Base-by-base conservation (phyloP, 2,329 filamentous ascomycete genomes). In the Claviceps quebecensis region DNA sequence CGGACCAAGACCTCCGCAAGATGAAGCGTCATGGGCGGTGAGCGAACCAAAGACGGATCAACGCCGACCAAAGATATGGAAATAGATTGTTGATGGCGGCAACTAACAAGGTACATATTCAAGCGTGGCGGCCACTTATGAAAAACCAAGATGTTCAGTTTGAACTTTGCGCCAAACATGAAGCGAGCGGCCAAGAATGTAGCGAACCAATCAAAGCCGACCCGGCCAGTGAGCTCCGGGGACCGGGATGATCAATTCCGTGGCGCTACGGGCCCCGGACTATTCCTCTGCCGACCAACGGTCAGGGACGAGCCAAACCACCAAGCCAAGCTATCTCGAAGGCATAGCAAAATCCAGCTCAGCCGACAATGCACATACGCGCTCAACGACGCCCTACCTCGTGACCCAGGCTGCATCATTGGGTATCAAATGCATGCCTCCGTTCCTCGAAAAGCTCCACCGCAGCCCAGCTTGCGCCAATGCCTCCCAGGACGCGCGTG, bases 401-500 rank as follows among this genome's bases (percentile, higher is more conserved):
- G 37, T 46, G 26, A 34, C 9, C n/a, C 36, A 39, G 19, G 8
- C 19, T 16, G 41, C 16, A 22, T 50, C 49, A 29, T 19, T 23
- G 5, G 13, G 6, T 29, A 13, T 34, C 9, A 19, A 5, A 46
- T 50, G 36, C 43, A 22, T 39, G 3, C 4, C 2, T 29, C n/a
- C 29, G 13, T 3, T 5, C 1, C 6, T 37, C 22, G 16, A 19
- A 5, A 19, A 36, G 9, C 11, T 16, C 34, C 8, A 22, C n/a
- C 22, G 49, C 36, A 45, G 34, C 43, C 13, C 7, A 23, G 14
- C 5, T 47, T 38, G 47, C 29, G 26, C 50, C 59, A 59, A 68
- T 68, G 66, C 57, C 63, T 49, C 59, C 59, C 51, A 58, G 59
- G 60, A 58, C 60, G 45, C 52, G n/a, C n/a, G n/a, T n/a, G n/a